Percentiles rank a stretch among this genome's conserved stretches.
These are phyloP conservation scores for Phytophthora meadii DNA, from an alignment of 352 stramenopile genomes.

Conservation along the genomic window DNA sequence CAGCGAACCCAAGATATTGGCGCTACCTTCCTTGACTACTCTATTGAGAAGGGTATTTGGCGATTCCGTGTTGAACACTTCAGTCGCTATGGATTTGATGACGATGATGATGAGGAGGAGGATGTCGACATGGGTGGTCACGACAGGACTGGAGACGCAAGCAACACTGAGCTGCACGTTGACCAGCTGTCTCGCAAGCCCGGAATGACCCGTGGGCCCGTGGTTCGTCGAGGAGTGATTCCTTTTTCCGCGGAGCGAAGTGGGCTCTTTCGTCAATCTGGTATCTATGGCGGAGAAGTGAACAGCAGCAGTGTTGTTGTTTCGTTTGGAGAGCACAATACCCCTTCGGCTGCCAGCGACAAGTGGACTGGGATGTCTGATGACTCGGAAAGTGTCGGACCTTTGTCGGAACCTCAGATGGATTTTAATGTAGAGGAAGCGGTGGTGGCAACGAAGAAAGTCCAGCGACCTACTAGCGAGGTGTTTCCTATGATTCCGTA, in stretches of 20 bases:
- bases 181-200: conserved; percentile 34
- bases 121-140: conserved; percentile 53
- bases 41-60: conserved; percentile 76
- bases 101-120: conserved; percentile 78
- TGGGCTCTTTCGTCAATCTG: conserved; percentile 53
- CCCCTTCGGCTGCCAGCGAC: conserved; percentile 13
- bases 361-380: conserved; percentile 26
- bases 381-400: conserved; percentile 5
- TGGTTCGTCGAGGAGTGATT: conserved; percentile 25
- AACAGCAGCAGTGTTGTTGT: conserved; percentile 33
- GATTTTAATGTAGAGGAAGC: conserved; percentile 33
- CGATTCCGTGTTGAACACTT: conserved; percentile 89
- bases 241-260: conserved; percentile 41
- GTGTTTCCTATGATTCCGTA: conserved; percentile 46
- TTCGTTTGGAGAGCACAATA: conserved; percentile 45
- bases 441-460: conserved; percentile 22
- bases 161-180: conserved; percentile 24
- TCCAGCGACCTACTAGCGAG: conserved; percentile 37
- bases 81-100: conserved; percentile 81
- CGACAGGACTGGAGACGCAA: conserved; percentile 12
- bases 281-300: conserved; percentile 42
- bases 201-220: conserved; percentile 30
- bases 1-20: conserved; percentile 79
- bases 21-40: conserved; percentile 83
- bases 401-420: conserved; percentile 13